These are phyloP conservation scores for Macrolepiota dolichaula DNA, from an alignment of 768 basidiomycete genomes.

Conservation along the genomic window DNA sequence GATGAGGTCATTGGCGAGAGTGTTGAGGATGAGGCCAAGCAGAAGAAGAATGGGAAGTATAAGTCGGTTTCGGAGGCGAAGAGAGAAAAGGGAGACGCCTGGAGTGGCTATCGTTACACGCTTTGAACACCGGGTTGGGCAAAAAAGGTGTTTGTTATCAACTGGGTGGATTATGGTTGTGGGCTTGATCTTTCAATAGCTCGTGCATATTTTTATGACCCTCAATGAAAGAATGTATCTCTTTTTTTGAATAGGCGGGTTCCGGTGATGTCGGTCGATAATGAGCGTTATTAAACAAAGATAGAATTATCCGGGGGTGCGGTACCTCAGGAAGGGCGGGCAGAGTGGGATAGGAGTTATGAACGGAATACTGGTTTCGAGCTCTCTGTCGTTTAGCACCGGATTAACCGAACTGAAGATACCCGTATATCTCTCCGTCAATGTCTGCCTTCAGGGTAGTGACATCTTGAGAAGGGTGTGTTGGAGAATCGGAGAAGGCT, in stretches of 20 bases:
- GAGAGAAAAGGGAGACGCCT: conserved; percentile 65
- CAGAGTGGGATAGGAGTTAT: not conserved
- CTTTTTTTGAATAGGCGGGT: not conserved
- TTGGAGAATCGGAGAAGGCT: not conserved
- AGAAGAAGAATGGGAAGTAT: conserved; percentile 55
- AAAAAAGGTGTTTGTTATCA: not conserved
- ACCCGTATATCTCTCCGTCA: not conserved
- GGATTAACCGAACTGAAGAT: not conserved
- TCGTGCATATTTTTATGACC: not conserved
- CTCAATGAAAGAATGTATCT: not conserved
- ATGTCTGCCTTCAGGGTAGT: not conserved
- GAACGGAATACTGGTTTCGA: not conserved
- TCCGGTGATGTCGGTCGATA: not conserved
- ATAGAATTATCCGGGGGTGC: not conserved
- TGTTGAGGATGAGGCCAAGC: conserved; percentile 24
- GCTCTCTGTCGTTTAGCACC: not conserved
- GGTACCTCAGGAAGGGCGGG: not conserved
- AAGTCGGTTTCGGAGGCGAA: conserved; percentile 61
- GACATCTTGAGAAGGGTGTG: not conserved
- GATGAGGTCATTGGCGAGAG: conserved; percentile 64
- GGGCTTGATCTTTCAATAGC: not conserved
- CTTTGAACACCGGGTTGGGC: conserved; percentile 28
- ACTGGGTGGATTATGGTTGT: not conserved
- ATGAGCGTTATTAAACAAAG: not conserved
- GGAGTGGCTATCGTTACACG: conserved; percentile 75